Evolutionary conservation across 805 yeast genomes (phyloP), one percentile per base, ranked within the genome.

Genomic region (Clavispora carvajalis): DNA sequence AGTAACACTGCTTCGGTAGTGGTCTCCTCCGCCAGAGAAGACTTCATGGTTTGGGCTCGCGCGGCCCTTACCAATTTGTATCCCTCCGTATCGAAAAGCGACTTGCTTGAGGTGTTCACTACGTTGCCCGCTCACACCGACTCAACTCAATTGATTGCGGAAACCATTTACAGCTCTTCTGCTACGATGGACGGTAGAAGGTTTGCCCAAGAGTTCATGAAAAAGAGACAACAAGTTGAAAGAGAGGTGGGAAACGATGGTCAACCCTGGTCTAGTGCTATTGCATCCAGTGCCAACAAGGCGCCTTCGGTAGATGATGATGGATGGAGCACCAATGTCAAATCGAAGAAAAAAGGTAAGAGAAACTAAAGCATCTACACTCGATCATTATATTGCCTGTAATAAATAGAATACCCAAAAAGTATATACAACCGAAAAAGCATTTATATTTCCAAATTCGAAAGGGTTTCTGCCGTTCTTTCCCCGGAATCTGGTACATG

Each of bases 171-270:
- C 65, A 80, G 93, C 19, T 85, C 88, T 45, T 84, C 95, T 30
- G 76, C 90, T 3, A 83, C 90, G 1, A 81, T 91, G 85, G 96
- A 93, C 60, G 98, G 98, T 18, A 80, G 96, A 58, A 74, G 95
- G 49, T 91, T 90, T 69, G 96, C 99, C 0, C 77, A 75, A 41
- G 99, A 93, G 57, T 93, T 93, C 59, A 71, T 83, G 57, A 84
- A 82, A 63, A 80, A 85, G 57, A 82, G 93, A 56, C 74, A 73
- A 45, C 73, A 69, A 37, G 90, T 87, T 41, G 97, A 89, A 53
- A 74, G 76, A 48, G 67, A 60, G 43, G 43, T 63, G 41, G 67
- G 66, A 9, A 67, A 62, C 23, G 64, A 67, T 40, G 69, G 62
- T 7, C 69, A 77, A 49, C 71, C 80, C 31, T 89, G 96, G 96